Conservation (phyloP, 1,284 basidiomycete species). For the Naganishia albida region DNA sequence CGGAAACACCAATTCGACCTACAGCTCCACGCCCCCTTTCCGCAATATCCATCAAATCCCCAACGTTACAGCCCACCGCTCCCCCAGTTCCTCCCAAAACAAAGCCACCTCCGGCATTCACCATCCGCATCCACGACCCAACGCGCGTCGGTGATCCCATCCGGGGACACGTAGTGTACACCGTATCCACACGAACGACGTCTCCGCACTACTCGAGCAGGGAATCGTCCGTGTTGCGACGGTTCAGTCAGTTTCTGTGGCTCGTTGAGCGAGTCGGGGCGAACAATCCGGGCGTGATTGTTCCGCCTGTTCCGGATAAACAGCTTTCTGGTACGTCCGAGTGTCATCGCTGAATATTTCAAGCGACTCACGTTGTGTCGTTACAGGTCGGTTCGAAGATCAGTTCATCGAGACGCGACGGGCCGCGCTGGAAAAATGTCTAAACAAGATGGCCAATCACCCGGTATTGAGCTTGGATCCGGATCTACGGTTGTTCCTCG, state of each 20-base stretch:
- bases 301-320: slow-evolving; percentile 96
- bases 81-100: background rate
- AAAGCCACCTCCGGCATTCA: slow-evolving; percentile 53
- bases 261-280: slow-evolving; percentile 82
- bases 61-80: background rate
- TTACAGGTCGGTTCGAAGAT: slow-evolving; percentile 71
- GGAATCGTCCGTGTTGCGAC: slow-evolving; percentile 83
- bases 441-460: slow-evolving; percentile 84
- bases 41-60: slow-evolving; percentile 28
- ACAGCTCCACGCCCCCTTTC: slow-evolving; percentile 26
- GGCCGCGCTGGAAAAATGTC: slow-evolving; percentile 79
- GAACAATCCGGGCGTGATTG: slow-evolving; percentile 96
- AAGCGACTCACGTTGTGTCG: background rate
- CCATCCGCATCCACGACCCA: slow-evolving; percentile 85
- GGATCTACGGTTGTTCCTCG: slow-evolving; percentile 82
- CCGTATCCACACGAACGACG: slow-evolving; percentile 85
- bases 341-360: background rate
- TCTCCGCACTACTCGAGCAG: slow-evolving; percentile 69
- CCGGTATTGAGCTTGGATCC: slow-evolving; percentile 79
- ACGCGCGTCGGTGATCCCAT: slow-evolving; percentile 91
- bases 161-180: slow-evolving; percentile 89
- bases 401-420: slow-evolving; percentile 83
- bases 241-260: slow-evolving; percentile 98
- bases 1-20: slow-evolving; percentile 7
- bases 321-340: slow-evolving; percentile 66